Evolutionary conservation across 1,284 basidiomycete genomes (phyloP), one percentile per base, ranked within the genome.

Genomic region (Coniophora puteana): DNA sequence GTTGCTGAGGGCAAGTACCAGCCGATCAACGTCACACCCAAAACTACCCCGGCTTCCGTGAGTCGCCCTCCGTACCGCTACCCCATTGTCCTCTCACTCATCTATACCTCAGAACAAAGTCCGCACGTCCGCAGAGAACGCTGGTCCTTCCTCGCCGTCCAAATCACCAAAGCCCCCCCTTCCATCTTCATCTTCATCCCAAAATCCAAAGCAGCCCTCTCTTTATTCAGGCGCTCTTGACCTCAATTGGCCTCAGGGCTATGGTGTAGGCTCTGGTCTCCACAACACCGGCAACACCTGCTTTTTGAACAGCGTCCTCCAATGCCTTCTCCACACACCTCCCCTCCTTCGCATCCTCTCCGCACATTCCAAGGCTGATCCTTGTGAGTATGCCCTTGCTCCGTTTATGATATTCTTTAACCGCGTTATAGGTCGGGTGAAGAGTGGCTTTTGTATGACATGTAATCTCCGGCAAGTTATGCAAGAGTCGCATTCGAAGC

Each of bases 241-340:
- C 49, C 61, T 70, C 35, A 58, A 76, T 39, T 43, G 74, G 80
- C 81, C 83, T 1, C 41, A 58, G 14, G 59, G 57, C 33, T 61
- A 61, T 40, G 57, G 54, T 39, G 62, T 76, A 44, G 87, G 76
- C 16, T 62, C 58, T 43, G 95, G 95, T 1, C 69, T 99, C 26
- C 71, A 80, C 55, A 99, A 99, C 65, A 83, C 71, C n/a, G 93
- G 93, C 37, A 99, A 98, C 62, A 96, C 93, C 1, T 99, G 96
- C 66, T 99, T 97, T 65, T 71, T 97, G 54, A 99, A 99, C 65
- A 93, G 92, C 50, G 90, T 89, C 24, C 68, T 99, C 44, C 96
- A 99, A 68, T 92, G 93, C 52, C 74, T 99, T 36, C 67, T 98
- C 16, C 94, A 99, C 61, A 98, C 95, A 1, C 85, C 94, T 8